Percentiles rank a stretch among this genome's conserved stretches.
phyloP scores from a whole-genome alignment of 1,284 basidiomycete species.

The Anthracocystis setariae region DNA sequence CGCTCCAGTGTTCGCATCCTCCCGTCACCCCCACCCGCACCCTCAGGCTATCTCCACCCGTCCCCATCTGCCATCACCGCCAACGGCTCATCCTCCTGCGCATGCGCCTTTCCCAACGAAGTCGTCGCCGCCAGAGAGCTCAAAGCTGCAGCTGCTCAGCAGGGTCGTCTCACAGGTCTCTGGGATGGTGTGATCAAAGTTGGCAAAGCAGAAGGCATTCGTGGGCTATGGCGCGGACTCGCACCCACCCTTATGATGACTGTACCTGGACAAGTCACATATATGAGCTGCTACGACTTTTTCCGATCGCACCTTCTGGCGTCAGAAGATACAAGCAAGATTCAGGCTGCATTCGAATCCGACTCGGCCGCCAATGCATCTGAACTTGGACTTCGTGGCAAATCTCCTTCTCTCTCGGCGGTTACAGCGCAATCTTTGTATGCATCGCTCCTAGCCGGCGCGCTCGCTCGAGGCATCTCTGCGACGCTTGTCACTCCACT shows the following conservation, averaged over 20 bases:
- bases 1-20: conserved; percentile 47
- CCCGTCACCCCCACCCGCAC: conserved; percentile 41
- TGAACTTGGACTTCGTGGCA: conserved; percentile 13
- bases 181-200: conserved; percentile 65
- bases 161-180: conserved; percentile 57
- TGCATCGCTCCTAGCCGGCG: conserved; percentile 83
- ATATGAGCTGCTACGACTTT: conserved; percentile 96
- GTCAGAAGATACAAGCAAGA: conserved; percentile 12
- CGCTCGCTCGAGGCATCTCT: conserved; percentile 81
- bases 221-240: conserved; percentile 65
- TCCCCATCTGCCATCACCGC: conserved; percentile 31
- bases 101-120: conserved; percentile 49
- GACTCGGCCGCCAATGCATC: conserved; percentile 18
- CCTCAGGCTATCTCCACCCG: conserved; percentile 36
- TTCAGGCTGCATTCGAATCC: conserved; percentile 19
- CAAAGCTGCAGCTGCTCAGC: conserved; percentile 31
- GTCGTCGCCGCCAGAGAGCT: conserved; percentile 43
- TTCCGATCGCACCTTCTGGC: conserved; percentile 72
- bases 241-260: conserved; percentile 74
- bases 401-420: conserved; percentile 33
- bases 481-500: conserved; percentile 86
- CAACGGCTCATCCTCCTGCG: conserved; percentile 46
- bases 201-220: conserved; percentile 55
- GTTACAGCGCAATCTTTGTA: conserved; percentile 52
- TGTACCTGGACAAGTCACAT: conserved; percentile 89